A percentile compares a stretch with the other conserved stretches of the same genome.
These are phyloP conservation scores for Colletotrichum sp. DNA, from an alignment of 2,329 filamentous ascomycete genomes.

Conservation along the genomic window DNA sequence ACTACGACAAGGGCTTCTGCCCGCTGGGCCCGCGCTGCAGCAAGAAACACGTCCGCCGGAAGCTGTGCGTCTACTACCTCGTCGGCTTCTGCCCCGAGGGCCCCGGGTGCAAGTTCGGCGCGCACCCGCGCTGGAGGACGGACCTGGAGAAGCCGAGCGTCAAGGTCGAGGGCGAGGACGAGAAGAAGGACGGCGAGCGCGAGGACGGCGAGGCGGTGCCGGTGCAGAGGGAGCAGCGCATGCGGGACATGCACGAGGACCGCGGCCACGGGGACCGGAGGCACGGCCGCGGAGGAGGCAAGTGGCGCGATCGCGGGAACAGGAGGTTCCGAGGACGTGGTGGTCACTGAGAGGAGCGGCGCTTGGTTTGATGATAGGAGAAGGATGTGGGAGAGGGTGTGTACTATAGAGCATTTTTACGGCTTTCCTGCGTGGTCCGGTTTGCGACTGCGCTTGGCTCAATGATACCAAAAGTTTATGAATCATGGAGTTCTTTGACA, in stretches of 20 bases:
- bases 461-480: background rate
- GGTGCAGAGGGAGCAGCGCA: constrained; percentile 29
- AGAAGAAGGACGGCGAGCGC: constrained; percentile 57
- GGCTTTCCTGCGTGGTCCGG: background rate
- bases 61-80: constrained; percentile 83
- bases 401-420: background rate
- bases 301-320: constrained; percentile 34
- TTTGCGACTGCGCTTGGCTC: background rate
- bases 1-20: constrained; percentile 96
- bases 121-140: constrained; percentile 82
- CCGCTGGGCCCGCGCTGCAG: constrained; percentile 85
- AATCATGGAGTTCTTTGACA: background rate
- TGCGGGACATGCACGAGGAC: constrained; percentile 42
- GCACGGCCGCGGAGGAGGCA: constrained; percentile 31
- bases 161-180: constrained; percentile 68
- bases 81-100: constrained; percentile 94
- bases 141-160: constrained; percentile 78
- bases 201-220: constrained; percentile 44
- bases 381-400: background rate
- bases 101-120: constrained; percentile 74
- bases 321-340: constrained; percentile 36
- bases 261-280: constrained; percentile 35
- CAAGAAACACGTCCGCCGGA: constrained; percentile 86
- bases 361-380: background rate
- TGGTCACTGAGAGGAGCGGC: background rate